These are phyloP conservation scores for Thermomucor indicae-seudaticae DNA, from an alignment of 371 early-diverging fungal genomes.

Conservation along the genomic window DNA sequence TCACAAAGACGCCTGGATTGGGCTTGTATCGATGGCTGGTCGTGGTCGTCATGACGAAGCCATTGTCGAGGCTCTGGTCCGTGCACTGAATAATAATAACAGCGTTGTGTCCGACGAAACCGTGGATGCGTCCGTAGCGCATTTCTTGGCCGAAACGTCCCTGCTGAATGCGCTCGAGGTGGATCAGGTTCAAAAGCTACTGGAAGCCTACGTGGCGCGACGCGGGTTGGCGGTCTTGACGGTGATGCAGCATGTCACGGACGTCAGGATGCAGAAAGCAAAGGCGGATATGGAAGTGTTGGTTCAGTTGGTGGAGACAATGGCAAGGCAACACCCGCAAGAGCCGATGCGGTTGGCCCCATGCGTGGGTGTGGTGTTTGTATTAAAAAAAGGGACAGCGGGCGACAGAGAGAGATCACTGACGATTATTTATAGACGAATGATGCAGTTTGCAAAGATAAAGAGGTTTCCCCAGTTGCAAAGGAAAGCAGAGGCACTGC, in stretches of 20 bases:
- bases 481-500: no score
- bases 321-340: no score
- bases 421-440: no score
- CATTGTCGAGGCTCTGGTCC: slow-evolving; percentile 7
- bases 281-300: no score
- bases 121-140: slow-evolving; percentile 39
- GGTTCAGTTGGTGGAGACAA: no score
- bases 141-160: slow-evolving; percentile 32
- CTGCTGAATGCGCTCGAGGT: slow-evolving; percentile 35
- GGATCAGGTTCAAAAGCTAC: slow-evolving; percentile 18
- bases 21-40: slow-evolving; percentile 29
- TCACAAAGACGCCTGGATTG: slow-evolving; percentile 37
- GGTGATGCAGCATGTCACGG: slow-evolving; percentile 35
- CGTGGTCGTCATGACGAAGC: slow-evolving; percentile 6
- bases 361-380: no score
- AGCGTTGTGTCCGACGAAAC: no score
- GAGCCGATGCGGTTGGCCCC: no score
- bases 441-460: no score
- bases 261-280: slow-evolving; percentile 18
- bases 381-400: no score
- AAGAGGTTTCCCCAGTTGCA: no score
- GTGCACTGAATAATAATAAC: slow-evolving; percentile 12
- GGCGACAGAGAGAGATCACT: no score
- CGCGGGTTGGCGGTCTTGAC: slow-evolving; percentile 16
- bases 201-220: slow-evolving; percentile 17